phyloP scores from a whole-genome alignment of 805 yeast species.

The Kodamaea jinghongensis region DNA sequence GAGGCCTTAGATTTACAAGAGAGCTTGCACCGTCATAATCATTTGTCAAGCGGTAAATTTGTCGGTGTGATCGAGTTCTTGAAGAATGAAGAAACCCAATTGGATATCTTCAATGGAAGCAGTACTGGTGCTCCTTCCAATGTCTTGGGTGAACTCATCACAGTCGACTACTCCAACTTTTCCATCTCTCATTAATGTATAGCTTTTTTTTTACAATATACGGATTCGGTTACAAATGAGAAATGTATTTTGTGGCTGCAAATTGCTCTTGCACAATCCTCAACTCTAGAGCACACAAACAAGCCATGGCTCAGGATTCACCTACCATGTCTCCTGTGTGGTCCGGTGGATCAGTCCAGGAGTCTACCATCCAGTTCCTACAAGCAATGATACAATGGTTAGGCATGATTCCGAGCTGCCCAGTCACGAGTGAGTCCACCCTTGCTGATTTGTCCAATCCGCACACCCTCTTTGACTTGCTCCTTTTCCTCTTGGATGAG shows the following conservation, averaged over 20 bases:
- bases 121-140: constrained; percentile 10
- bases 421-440: constrained; percentile 7
- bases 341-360: too few relatives aligned
- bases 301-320: not conserved
- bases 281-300: not conserved
- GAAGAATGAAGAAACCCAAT: constrained; percentile 35
- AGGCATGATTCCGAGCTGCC: constrained; percentile 20
- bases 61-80: constrained; percentile 44
- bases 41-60: constrained; percentile 41
- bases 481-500: constrained; percentile 14
- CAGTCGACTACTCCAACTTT: constrained; percentile 43
- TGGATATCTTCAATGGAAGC: constrained; percentile 23
- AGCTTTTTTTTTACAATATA: too few relatives aligned
- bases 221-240: not conserved
- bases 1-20: constrained; percentile 38
- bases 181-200: constrained; percentile 26
- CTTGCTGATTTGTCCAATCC: constrained; percentile 16
- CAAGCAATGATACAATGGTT: constrained; percentile 23
- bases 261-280: not conserved
- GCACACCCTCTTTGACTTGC: constrained; percentile 12
- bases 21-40: constrained; percentile 46
- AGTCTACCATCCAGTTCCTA: constrained; percentile 1
- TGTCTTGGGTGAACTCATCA: constrained; percentile 36
- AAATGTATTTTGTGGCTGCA: not conserved
- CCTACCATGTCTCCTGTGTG: not conserved